phyloP scores from a whole-genome alignment of 768 basidiomycete genomes.

The Erythrobasidium yunnanense region DNA sequence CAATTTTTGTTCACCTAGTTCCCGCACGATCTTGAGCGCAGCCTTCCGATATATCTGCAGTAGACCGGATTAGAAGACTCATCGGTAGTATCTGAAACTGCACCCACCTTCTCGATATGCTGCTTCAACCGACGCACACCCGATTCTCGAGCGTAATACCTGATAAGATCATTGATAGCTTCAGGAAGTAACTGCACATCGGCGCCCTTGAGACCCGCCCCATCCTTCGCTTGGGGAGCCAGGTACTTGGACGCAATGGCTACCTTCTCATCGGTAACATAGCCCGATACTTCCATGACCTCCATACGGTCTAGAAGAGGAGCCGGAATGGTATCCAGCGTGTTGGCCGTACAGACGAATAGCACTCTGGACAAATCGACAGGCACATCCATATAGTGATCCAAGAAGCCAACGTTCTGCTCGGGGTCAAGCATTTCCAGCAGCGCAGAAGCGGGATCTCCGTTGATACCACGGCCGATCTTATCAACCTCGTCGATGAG shows the following conservation, averaged over 20 bases:
- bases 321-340: conserved; percentile 76
- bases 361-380: conserved; percentile 91
- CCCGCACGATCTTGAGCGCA: conserved; percentile 77
- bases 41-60: conserved; percentile 88
- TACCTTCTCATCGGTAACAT: conserved; percentile 68
- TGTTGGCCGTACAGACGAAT: conserved; percentile 94
- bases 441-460: conserved; percentile 81
- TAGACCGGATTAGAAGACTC: neutral
- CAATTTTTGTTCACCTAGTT: conserved; percentile 74
- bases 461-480: conserved; percentile 60
- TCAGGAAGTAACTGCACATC: conserved; percentile 67
- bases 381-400: conserved; percentile 77
- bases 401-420: conserved; percentile 48
- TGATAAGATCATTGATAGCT: conserved; percentile 77
- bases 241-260: conserved; percentile 90
- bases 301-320: conserved; percentile 87
- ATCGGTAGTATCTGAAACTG: neutral
- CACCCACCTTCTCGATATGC: conserved; percentile 71
- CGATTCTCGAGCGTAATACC: conserved; percentile 94
- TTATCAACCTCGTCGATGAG: conserved; percentile 65
- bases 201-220: conserved; percentile 70
- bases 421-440: conserved; percentile 90
- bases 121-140: conserved; percentile 96
- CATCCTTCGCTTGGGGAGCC: conserved; percentile 83
- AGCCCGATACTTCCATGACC: conserved; percentile 64